Evolutionary conservation across 306 rosid genomes (phyloP).

Genomic region (Quercus glauca): DNA sequence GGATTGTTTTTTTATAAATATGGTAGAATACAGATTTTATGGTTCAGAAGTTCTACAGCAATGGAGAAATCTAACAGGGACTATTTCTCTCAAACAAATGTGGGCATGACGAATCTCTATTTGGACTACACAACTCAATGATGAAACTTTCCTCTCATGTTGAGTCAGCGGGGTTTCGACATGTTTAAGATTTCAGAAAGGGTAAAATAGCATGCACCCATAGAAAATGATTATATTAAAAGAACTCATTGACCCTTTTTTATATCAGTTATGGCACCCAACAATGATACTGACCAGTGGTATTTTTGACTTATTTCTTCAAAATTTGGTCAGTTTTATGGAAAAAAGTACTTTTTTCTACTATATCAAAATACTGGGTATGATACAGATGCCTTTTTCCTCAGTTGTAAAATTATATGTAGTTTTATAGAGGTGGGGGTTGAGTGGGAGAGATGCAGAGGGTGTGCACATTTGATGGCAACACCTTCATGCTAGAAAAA

Average conservation of each 20-base stretch:
- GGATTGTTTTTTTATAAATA: background rate
- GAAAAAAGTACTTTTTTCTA: background rate
- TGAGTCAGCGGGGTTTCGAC: constrained; percentile 44
- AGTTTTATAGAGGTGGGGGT: background rate
- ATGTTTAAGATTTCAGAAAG: constrained; percentile 29
- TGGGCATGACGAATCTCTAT: background rate
- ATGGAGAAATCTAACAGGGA: constrained; percentile 5
- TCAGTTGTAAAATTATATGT: background rate
- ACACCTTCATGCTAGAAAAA: constrained; percentile 11
- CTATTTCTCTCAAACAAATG: background rate
- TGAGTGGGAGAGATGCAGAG: background rate
- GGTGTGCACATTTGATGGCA: background rate
- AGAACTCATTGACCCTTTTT: constrained; percentile 47
- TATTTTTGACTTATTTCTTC: background rate
- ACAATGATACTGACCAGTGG: background rate
- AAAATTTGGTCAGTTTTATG: background rate
- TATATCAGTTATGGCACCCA: constrained; percentile 7
- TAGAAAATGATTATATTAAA: constrained; percentile 31
- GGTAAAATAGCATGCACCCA: constrained; percentile 47
- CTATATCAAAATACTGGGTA: constrained; percentile 3
- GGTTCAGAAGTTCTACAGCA: background rate
- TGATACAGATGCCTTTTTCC: background rate
- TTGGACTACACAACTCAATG: constrained; percentile 13
- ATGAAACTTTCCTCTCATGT: constrained; percentile 23
- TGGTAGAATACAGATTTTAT: background rate